Conservation (phyloP, 129 eudicot species). For the Escallonia herrerae region DNA sequence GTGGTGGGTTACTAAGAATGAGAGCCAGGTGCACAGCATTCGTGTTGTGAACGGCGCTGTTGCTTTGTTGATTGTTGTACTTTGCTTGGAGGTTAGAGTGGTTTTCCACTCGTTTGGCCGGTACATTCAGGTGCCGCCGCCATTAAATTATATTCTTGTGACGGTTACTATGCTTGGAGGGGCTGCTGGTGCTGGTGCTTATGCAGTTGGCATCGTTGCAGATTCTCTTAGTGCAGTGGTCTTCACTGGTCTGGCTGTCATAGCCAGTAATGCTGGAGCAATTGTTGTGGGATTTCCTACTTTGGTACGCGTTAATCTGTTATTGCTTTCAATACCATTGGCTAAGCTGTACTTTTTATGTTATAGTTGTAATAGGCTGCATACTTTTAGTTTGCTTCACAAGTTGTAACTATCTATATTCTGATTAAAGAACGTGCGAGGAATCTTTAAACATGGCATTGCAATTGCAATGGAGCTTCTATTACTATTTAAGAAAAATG, state of each 20-base stretch:
- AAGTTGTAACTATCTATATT: too few species aligned
- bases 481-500: too few species aligned
- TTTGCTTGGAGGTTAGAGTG: conserved; percentile 88
- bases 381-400: too few species aligned
- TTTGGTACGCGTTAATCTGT: conserved; percentile 43
- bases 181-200: conserved; percentile 81
- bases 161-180: conserved; percentile 93
- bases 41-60: conserved; percentile 79
- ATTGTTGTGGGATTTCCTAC: conserved; percentile 87
- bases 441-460: too few species aligned
- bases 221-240: conserved; percentile 71
- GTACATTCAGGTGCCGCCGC: conserved; percentile 91
- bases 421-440: too few species aligned
- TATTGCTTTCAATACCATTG: neutral
- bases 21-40: conserved; percentile 52
- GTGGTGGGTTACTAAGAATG: conserved; percentile 92
- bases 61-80: conserved; percentile 69
- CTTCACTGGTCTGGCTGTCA: conserved; percentile 67
- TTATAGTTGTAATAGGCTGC: too few species aligned
- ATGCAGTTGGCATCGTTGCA: conserved; percentile 79
- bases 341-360: neutral
- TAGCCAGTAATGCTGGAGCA: conserved; percentile 91
- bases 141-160: conserved; percentile 74
- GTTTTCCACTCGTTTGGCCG: conserved; percentile 92
- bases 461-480: too few species aligned